These are phyloP conservation scores for Seminavis robusta DNA, from an alignment of 108 stramenopile genomes.

Conservation along the genomic window DNA sequence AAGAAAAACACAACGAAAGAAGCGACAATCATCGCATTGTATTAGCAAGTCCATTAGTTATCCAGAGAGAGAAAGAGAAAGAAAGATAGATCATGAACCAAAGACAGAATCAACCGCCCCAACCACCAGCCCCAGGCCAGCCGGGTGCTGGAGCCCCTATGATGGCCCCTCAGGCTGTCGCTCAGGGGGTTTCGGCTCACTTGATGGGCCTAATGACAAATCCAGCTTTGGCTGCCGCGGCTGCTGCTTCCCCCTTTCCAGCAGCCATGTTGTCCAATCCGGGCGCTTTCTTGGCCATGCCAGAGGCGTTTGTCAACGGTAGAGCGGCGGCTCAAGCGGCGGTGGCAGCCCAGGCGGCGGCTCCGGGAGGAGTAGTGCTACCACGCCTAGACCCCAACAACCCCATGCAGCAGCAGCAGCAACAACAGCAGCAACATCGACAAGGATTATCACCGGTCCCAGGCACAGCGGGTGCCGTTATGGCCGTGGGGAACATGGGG, in stretches of 20 bases:
- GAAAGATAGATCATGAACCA: too few species aligned
- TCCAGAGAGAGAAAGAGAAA: too few species aligned
- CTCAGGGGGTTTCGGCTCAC: constrained; percentile 4
- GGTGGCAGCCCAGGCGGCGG: constrained; percentile 3
- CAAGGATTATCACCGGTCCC: not conserved
- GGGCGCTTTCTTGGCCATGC: constrained; percentile 40
- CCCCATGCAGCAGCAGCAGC: not conserved
- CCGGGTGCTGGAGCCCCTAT: too few species aligned
- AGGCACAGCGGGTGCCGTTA: not conserved
- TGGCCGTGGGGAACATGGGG: not conserved
- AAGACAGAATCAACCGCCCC: too few species aligned
- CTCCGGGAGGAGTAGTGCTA: not conserved
- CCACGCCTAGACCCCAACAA: not conserved
- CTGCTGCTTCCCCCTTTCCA: constrained; percentile 30
- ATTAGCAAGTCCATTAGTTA: too few species aligned
- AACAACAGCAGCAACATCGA: not conserved
- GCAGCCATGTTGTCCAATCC: constrained; percentile 45
- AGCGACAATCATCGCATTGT: too few species aligned
- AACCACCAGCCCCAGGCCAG: too few species aligned
- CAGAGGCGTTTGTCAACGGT: constrained; percentile 15
- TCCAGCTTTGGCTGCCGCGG: constrained; percentile 41
- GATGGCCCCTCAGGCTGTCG: too few species aligned
- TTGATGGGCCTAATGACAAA: constrained; percentile 37
- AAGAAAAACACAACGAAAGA: too few species aligned
- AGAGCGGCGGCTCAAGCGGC: not conserved